Conservation (phyloP, 768 basidiomycete genomes). For the Multifurca ochricompacta region DNA sequence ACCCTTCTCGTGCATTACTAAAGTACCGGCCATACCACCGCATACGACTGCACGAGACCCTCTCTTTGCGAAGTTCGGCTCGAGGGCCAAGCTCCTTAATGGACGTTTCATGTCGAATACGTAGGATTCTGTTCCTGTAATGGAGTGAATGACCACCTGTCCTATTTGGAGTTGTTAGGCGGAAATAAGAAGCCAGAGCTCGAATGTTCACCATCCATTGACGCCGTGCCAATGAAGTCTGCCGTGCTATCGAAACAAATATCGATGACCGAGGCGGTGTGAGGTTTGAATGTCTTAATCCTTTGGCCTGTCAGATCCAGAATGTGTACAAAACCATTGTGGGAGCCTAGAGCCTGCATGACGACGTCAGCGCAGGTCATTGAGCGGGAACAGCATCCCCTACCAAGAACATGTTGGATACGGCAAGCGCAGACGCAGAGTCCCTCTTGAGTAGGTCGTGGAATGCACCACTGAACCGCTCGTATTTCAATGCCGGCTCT, state of each 20-base stretch:
- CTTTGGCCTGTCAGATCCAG: constrained; percentile 71
- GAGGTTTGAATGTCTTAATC: constrained; percentile 86
- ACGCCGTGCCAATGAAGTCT: constrained; percentile 88
- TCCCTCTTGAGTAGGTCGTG: constrained; percentile 83
- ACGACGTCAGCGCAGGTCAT: neutral
- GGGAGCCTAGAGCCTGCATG: constrained; percentile 80
- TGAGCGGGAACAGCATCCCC: constrained; percentile 17
- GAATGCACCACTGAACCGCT: constrained; percentile 63
- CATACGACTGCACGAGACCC: constrained; percentile 75
- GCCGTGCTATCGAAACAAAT: constrained; percentile 76
- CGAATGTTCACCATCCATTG: constrained; percentile 74
- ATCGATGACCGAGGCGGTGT: constrained; percentile 80
- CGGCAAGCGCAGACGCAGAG: constrained; percentile 73
- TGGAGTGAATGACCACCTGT: constrained; percentile 82
- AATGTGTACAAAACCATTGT: constrained; percentile 86
- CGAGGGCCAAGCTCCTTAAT: constrained; percentile 81
- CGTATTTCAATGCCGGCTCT: constrained; percentile 89
- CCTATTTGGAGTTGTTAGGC: constrained; percentile 41
- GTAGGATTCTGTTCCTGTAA: constrained; percentile 72
- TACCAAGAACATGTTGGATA: constrained; percentile 70
- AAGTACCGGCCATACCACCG: constrained; percentile 83
- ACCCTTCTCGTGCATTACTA: constrained; percentile 88
- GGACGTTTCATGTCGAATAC: constrained; percentile 88
- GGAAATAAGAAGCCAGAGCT: neutral
- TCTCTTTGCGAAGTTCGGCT: constrained; percentile 81